Base-by-base conservation (phyloP, 176 grass and related monocot genomes). In the Musa beccarii region DNA sequence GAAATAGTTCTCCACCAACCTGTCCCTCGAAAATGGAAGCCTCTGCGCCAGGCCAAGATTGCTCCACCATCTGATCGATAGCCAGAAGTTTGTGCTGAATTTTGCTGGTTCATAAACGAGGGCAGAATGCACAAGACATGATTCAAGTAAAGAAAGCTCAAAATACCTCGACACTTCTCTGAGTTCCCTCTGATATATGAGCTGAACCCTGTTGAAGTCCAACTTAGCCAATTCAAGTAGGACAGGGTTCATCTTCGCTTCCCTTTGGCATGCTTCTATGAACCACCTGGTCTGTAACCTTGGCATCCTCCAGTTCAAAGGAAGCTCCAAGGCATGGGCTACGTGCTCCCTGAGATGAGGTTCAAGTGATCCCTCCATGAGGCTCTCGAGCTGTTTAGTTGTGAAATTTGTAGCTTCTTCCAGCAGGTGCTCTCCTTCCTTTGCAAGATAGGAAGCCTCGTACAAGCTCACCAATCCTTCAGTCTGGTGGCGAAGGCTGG, bases 151-250 rank as follows among this genome's bases (percentile, higher is more conserved):
- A 43, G 34, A 3, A 43, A 43, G 34, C 34, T 43, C 3, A 55
- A 20, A 5, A 3, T 26, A 28, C 71, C 21, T 25, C 10, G 52
- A 57, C 2, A 57, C 11, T 28, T 28, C 10, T 20, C 34, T 74
- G 11, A 56, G 52, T 11, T 56, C 19, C 9, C 69, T 72, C 50
- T 71, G 8, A 1, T 59, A 2, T 6, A 59, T 12, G 14, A 2
- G 17, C 9, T 59, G 55, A 59, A 71, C 69, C n/a, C n/a, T n/a
- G n/a, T n/a, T n/a, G n/a, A n/a, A n/a, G n/a, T n/a, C n/a, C n/a
- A n/a, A n/a, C n/a, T 72, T 72, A 1, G 69, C 69, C 9, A 72
- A 53, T 19, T 72, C 69, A 11, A 72, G 50, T 21, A 72, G 69
- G 0, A 54, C n/a, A n/a, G n/a, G n/a, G n/a, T n/a, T n/a, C n/a